Evolutionary conservation across 2,329 filamentous ascomycete genomes (phyloP).

Genomic region (Trichoderma simmonsii): DNA sequence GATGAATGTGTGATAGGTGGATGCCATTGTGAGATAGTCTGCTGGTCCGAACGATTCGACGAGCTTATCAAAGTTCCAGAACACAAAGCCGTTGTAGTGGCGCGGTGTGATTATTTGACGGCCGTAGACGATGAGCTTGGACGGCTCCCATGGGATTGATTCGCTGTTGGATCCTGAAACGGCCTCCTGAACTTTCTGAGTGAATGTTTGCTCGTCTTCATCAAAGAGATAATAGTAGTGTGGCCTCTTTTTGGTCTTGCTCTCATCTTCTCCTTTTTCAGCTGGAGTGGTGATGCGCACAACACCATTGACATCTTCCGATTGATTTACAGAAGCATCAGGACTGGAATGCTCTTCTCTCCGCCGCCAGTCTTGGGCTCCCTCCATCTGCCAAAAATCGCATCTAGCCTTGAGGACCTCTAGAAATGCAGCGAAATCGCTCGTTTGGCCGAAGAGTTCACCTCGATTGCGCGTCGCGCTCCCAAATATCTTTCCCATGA

Average conservation of each 20-base stretch:
- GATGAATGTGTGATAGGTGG: conserved; percentile 74
- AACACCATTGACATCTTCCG: not conserved
- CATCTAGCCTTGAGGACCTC: conserved; percentile 74
- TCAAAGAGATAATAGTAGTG: conserved; percentile 30
- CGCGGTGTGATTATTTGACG: conserved; percentile 58
- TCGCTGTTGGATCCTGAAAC: conserved; percentile 22
- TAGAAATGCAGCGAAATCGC: conserved; percentile 73
- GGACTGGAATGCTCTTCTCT: conserved; percentile 40
- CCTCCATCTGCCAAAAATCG: conserved; percentile 82
- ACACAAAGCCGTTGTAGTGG: conserved; percentile 54
- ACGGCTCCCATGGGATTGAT: conserved; percentile 40
- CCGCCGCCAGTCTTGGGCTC: conserved; percentile 67
- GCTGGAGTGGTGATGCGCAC: not conserved
- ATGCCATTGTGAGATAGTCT: conserved; percentile 79
- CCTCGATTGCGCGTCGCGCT: conserved; percentile 37
- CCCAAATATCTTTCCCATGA: conserved; percentile 49
- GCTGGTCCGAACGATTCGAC: conserved; percentile 71
- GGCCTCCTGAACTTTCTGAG: conserved; percentile 23
- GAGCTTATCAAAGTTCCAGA: conserved; percentile 67
- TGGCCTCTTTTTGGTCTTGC: conserved; percentile 27
- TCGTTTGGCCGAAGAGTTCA: conserved; percentile 56
- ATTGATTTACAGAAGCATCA: not conserved
- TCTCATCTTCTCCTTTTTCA: not conserved
- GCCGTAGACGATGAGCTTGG: conserved; percentile 57
- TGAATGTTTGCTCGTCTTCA: conserved; percentile 32